Conservation (phyloP, 306 rosid species). For the Quercus dentata region DNA sequence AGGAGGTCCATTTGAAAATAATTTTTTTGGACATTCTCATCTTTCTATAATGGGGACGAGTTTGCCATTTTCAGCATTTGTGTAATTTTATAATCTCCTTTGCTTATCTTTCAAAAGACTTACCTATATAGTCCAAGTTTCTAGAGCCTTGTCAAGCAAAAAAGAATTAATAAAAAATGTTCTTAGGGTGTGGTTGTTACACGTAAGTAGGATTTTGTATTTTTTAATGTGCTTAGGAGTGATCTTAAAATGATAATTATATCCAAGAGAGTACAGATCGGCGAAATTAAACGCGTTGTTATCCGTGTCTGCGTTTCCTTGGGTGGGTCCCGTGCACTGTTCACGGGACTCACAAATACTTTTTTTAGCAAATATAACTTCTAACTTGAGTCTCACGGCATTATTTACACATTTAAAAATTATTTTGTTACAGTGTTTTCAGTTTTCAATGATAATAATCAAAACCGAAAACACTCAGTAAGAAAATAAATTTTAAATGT, state of each 20-base stretch:
- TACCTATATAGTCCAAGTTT: conserved; percentile 5
- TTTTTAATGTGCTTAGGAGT: background rate
- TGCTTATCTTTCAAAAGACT: background rate
- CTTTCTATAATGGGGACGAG: conserved; percentile 4
- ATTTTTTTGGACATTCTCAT: conserved; percentile 5
- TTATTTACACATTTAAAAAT: too few relatives aligned
- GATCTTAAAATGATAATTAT: background rate
- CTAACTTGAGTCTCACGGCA: accelerated
- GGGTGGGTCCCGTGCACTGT: too few relatives aligned
- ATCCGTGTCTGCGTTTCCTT: too few relatives aligned
- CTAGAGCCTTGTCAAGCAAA: background rate
- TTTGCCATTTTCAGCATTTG: conserved; percentile 3
- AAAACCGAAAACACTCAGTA: too few relatives aligned
- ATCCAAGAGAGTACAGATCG: background rate
- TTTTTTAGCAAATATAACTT: too few relatives aligned
- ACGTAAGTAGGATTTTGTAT: conserved; percentile 14
- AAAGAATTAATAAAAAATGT: background rate
- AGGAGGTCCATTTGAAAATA: background rate
- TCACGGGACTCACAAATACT: accelerated
- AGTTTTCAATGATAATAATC: too few relatives aligned
- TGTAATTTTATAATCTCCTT: background rate
- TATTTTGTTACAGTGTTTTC: too few relatives aligned
- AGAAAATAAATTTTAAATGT: too few relatives aligned
- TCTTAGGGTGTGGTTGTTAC: conserved; percentile 4
- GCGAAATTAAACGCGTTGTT: background rate